These are phyloP conservation scores for Uronychia binucleata DNA, from an alignment of 73 alveolate species.

Conservation along the genomic window DNA sequence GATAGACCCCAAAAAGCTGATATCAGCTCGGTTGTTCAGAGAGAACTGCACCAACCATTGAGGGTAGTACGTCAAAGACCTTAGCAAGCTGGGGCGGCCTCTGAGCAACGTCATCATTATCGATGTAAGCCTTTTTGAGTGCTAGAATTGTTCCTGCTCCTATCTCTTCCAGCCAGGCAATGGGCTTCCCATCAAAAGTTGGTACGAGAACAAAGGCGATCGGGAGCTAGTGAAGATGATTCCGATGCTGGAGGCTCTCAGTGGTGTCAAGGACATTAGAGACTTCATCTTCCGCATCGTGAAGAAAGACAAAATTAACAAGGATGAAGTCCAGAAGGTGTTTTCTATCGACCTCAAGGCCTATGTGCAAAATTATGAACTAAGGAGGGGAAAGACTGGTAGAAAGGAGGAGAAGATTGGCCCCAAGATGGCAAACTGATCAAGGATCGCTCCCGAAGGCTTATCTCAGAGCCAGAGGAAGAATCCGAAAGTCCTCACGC, in stretches of 20 bases:
- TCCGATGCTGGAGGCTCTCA: conserved; percentile 18
- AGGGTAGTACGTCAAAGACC: conserved; percentile 74
- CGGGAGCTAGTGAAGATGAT: conserved; percentile 32
- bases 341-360: background rate
- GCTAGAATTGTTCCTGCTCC: conserved; percentile 23
- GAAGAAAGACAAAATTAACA: conserved; percentile 1
- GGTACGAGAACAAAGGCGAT: conserved; percentile 32
- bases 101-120: conserved; percentile 64
- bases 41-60: conserved; percentile 63
- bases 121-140: conserved; percentile 13
- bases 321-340: conserved; percentile 1
- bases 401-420: background rate
- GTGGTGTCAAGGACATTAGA: conserved; percentile 2
- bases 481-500: too few relatives aligned
- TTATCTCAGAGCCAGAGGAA: too few relatives aligned
- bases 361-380: conserved; percentile 8
- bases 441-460: too few relatives aligned
- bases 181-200: conserved; percentile 36
- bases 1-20: conserved; percentile 23
- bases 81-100: conserved; percentile 71
- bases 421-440: background rate
- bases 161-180: conserved; percentile 52
- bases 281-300: conserved; percentile 9
- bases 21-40: conserved; percentile 65
- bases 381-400: background rate